These are phyloP conservation scores for Lichenothelia convexa DNA, from an alignment of 495 filamentous ascomycete genomes.

Conservation along the genomic window DNA sequence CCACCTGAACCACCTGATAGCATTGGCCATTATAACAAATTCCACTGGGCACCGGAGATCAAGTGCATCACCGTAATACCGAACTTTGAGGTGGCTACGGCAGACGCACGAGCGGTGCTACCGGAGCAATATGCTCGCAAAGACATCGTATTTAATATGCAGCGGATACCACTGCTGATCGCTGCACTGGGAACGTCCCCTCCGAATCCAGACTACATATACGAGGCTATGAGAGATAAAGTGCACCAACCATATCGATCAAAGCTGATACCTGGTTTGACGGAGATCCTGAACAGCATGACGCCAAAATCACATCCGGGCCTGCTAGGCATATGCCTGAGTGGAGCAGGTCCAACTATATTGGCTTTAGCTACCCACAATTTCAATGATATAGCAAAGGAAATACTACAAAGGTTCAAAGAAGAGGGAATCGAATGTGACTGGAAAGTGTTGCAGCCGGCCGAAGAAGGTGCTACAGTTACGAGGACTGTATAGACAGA, in stretches of 20 bases:
- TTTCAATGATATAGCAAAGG: constrained; percentile 65
- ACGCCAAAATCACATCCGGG: constrained; percentile 71
- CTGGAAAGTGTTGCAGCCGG: constrained; percentile 78
- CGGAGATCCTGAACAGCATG: constrained; percentile 74
- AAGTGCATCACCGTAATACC: constrained; percentile 90
- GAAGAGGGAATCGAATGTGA: constrained; percentile 56
- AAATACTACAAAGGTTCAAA: constrained; percentile 51
- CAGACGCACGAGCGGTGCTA: constrained; percentile 66
- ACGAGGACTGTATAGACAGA: no score
- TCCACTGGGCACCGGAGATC: constrained; percentile 79
- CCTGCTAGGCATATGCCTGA: constrained; percentile 78
- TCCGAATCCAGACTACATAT: constrained; percentile 83
- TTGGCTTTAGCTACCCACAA: constrained; percentile 75
- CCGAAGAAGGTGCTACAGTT: constrained; percentile 63
- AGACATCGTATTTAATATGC: constrained; percentile 86
- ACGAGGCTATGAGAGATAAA: constrained; percentile 93
- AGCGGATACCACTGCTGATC: constrained; percentile 74
- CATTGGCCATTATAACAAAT: constrained; percentile 87
- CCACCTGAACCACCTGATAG: constrained; percentile 76
- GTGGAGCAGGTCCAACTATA: constrained; percentile 87
- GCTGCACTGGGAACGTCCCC: constrained; percentile 71
- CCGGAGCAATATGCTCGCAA: constrained; percentile 54
- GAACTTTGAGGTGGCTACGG: constrained; percentile 80
- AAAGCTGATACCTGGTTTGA: constrained; percentile 72
- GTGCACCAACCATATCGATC: constrained; percentile 89